Evolutionary conservation across 306 rosid species (phyloP).

Genomic region (Castanea crenata): DNA sequence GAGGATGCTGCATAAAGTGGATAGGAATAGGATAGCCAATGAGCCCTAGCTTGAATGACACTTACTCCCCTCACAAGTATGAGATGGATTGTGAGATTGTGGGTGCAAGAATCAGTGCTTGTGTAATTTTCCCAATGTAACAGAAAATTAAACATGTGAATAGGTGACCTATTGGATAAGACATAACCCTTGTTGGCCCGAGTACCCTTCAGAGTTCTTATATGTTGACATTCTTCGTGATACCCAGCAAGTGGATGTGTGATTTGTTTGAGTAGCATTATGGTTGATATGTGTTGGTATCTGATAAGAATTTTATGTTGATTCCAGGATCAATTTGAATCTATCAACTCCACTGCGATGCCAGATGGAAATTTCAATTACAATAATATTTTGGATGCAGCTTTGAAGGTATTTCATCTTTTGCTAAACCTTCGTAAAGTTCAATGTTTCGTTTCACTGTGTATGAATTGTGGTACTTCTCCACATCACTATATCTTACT

Average conservation of each 20-base stretch:
- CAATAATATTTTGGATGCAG: constrained; percentile 48
- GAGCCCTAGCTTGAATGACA: background rate
- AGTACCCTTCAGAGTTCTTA: constrained; percentile 2
- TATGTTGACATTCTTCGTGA: background rate
- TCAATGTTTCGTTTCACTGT: background rate
- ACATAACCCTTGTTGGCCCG: background rate
- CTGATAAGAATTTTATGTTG: constrained; percentile 5
- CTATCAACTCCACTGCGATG: constrained; percentile 52
- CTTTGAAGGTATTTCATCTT: constrained; percentile 47
- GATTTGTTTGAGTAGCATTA: constrained; percentile 15
- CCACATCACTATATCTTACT: no score
- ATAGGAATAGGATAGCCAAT: background rate
- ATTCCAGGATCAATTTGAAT: constrained; percentile 60
- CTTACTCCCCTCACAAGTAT: background rate
- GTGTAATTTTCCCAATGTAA: background rate
- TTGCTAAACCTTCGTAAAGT: background rate
- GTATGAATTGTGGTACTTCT: background rate
- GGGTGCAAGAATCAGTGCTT: background rate
- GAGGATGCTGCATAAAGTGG: background rate
- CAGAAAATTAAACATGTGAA: background rate
- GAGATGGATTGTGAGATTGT: background rate
- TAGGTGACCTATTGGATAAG: background rate
- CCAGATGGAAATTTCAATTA: constrained; percentile 81
- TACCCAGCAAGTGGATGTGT: background rate
- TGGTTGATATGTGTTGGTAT: constrained; percentile 1